Evolutionary conservation across 2,329 filamentous ascomycete species (phyloP).

Genomic region (Ploettnerulaceae sp.): DNA sequence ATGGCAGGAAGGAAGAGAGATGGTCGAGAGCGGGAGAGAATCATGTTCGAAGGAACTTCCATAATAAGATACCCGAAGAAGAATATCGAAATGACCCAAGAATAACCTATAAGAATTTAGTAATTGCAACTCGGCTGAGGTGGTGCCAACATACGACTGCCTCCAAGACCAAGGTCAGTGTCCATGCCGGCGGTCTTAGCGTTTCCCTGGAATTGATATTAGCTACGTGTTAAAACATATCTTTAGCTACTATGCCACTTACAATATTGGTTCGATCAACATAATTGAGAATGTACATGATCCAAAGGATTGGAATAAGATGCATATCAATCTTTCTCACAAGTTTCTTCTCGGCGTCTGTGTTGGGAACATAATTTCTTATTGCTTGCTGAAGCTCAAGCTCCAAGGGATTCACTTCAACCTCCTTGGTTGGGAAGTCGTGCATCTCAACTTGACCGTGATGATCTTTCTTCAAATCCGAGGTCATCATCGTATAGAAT

Average conservation of each 20-base stretch:
- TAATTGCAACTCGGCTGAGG: not conserved
- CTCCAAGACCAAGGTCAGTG: constrained; percentile 39
- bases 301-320: constrained; percentile 47
- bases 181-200: constrained; percentile 51
- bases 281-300: constrained; percentile 54
- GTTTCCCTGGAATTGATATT: constrained; percentile 36
- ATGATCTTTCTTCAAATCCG: constrained; percentile 7
- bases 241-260: not conserved
- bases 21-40: constrained; percentile 42
- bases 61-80: constrained; percentile 49
- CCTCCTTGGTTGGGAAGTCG: constrained; percentile 9
- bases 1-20: constrained; percentile 41
- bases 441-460: constrained; percentile 18
- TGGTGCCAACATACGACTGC: constrained; percentile 4
- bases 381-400: constrained; percentile 25
- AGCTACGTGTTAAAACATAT: too few relatives aligned
- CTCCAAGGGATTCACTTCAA: constrained; percentile 14
- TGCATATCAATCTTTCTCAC: constrained; percentile 49
- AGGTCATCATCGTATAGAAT: not conserved
- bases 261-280: constrained; percentile 47
- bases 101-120: constrained; percentile 11
- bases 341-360: constrained; percentile 31
- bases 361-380: constrained; percentile 29
- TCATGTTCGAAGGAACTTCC: constrained; percentile 46
- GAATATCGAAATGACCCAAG: constrained; percentile 32